Evolutionary conservation across 2,329 filamentous ascomycete genomes (phyloP).

Genomic region (Annulohypoxylon truncatum): DNA sequence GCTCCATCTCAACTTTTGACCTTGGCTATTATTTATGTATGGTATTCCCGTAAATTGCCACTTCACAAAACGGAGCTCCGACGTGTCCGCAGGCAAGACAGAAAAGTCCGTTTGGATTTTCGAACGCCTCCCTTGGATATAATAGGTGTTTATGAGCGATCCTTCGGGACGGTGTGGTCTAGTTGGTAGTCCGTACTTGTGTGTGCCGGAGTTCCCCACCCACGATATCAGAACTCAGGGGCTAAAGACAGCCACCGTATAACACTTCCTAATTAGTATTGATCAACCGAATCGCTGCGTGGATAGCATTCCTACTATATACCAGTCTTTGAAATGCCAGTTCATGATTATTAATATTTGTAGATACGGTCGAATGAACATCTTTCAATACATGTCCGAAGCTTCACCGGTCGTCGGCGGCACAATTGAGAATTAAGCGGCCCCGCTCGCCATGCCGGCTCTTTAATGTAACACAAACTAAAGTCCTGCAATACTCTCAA

Average conservation of each 20-base stretch:
- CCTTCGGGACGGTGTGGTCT: conserved; percentile 8
- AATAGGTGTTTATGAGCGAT: not conserved
- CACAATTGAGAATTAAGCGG: not conserved
- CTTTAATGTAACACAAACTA: not conserved
- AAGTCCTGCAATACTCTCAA: not conserved
- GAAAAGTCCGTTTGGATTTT: not conserved
- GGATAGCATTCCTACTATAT: not conserved
- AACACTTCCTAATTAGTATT: not conserved
- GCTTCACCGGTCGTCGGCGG: not conserved
- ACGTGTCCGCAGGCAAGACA: conserved; percentile 15
- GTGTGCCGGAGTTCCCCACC: not conserved
- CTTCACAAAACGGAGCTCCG: conserved; percentile 25
- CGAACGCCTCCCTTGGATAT: not conserved
- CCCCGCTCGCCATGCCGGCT: not conserved
- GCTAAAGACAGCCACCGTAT: not conserved
- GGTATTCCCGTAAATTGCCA: not conserved
- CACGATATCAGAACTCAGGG: not conserved
- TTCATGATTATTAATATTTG: not conserved
- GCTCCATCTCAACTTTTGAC: not conserved
- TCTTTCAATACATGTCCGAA: not conserved
- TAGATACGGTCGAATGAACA: not conserved
- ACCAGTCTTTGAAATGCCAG: not conserved
- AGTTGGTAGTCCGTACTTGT: not conserved
- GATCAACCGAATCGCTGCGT: not conserved
- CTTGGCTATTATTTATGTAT: conserved; percentile 16